Evolutionary conservation across 345 rosid species (phyloP).

Genomic region (Toxicodendron radicans): DNA sequence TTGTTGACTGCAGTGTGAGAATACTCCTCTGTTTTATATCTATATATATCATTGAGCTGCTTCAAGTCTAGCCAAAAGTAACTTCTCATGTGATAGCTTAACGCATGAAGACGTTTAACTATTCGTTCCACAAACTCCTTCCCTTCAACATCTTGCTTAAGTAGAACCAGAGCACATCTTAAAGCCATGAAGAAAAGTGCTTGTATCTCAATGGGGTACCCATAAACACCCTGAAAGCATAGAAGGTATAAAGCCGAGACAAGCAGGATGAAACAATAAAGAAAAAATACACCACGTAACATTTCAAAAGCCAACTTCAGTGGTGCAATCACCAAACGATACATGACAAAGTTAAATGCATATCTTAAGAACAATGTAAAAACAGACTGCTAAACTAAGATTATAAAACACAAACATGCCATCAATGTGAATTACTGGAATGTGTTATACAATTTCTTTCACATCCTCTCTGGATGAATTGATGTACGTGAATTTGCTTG

Average conservation of each 20-base stretch:
- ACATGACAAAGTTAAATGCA: slow-evolving; percentile 3
- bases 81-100: slow-evolving; percentile 87
- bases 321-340: background rate
- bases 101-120: slow-evolving; percentile 85
- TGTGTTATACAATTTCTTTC: background rate
- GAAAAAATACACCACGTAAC: background rate
- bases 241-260: background rate
- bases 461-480: background rate
- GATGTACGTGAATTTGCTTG: background rate
- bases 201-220: slow-evolving; percentile 95
- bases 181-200: slow-evolving; percentile 93
- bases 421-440: background rate
- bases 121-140: slow-evolving; percentile 88
- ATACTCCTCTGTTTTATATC: slow-evolving; percentile 95
- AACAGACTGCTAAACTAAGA: background rate
- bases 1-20: slow-evolving; percentile 96
- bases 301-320: background rate
- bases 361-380: background rate
- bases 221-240: slow-evolving; percentile 78
- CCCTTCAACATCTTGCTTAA: slow-evolving; percentile 87
- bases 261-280: slow-evolving; percentile 9
- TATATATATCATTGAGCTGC: slow-evolving; percentile 90
- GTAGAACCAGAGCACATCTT: slow-evolving; percentile 76
- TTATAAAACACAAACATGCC: background rate
- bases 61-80: slow-evolving; percentile 94